Percentiles rank a stretch among this genome's conserved stretches.
Evolutionary conservation across 441 rosid species (phyloP).

Genomic region (Raphanus hybrid): DNA sequence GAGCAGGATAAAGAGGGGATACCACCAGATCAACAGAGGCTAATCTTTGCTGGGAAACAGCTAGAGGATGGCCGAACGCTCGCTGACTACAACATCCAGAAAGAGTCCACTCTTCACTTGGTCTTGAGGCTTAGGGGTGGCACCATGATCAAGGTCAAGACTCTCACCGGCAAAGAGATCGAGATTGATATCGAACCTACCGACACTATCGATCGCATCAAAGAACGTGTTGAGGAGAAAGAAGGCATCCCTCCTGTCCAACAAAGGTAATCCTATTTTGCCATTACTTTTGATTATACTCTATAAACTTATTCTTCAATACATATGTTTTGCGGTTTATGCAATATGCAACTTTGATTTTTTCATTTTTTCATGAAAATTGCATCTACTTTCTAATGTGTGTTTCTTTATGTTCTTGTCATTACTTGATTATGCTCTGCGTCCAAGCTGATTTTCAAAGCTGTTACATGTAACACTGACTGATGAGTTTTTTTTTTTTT

Average conservation of each 20-base stretch:
- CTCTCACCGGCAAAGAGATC: conserved; percentile 85
- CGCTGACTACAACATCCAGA: conserved; percentile 81
- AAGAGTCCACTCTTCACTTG: conserved; percentile 82
- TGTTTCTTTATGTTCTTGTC: not conserved
- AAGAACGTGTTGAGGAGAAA: conserved; percentile 90
- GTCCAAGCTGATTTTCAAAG: not conserved
- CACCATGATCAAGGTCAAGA: conserved; percentile 90
- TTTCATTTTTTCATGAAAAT: not conserved
- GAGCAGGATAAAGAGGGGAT: conserved; percentile 84
- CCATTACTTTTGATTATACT: too few relatives aligned
- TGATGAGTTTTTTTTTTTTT: not conserved
- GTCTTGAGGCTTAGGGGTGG: conserved; percentile 93
- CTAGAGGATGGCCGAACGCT: conserved; percentile 88
- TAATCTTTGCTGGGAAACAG: conserved; percentile 87
- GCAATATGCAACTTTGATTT: not conserved
- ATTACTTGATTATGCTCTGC: not conserved
- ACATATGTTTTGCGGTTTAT: too few relatives aligned
- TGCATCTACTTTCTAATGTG: not conserved
- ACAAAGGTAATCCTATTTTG: conserved; percentile 51
- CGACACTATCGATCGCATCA: conserved; percentile 84
- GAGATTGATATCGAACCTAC: conserved; percentile 82
- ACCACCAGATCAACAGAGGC: conserved; percentile 84
- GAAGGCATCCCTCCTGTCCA: conserved; percentile 96
- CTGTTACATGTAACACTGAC: not conserved
- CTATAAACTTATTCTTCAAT: too few relatives aligned